Conservation (phyloP, 345 rosid species). For the Euphorbia tirucalli region DNA sequence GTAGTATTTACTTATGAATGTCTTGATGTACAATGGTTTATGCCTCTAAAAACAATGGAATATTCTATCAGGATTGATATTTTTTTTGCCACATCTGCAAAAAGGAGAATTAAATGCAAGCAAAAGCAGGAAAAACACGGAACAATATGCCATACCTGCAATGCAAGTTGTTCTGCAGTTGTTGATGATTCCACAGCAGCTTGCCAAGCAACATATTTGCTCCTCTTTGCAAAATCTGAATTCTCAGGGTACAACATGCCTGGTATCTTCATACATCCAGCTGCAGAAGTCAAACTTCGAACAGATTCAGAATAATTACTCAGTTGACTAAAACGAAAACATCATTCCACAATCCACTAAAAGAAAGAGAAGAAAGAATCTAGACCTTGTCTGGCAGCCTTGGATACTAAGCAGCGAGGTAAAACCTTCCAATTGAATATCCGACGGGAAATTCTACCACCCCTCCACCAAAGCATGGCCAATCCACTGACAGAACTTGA, state of each 20-base stretch:
- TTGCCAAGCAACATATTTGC: conserved; percentile 71
- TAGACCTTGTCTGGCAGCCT: conserved; percentile 93
- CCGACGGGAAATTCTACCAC: conserved; percentile 75
- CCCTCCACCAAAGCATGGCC: conserved; percentile 91
- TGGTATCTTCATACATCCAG: conserved; percentile 62
- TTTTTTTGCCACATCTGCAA: neutral
- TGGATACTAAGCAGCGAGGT: conserved; percentile 60
- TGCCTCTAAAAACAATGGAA: neutral
- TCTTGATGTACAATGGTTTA: neutral
- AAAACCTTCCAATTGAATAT: conserved; percentile 82
- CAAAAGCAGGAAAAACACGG: neutral
- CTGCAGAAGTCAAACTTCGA: conserved; percentile 58
- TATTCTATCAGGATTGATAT: neutral
- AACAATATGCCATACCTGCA: conserved; percentile 52
- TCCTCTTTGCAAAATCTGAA: conserved; percentile 85
- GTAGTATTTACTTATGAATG: neutral
- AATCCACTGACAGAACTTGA: conserved; percentile 59
- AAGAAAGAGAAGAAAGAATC: conserved; percentile 27
- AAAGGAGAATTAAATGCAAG: neutral
- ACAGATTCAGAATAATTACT: conserved; percentile 40
- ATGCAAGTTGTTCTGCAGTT: conserved; percentile 78
- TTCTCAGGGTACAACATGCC: conserved; percentile 82
- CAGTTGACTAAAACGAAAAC: conserved; percentile 22
- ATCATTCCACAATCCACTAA: conserved; percentile 3
- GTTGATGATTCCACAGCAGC: conserved; percentile 91